These are phyloP conservation scores for Psophocarpus tetragonolobus DNA, from an alignment of 306 rosid genomes.

Conservation along the genomic window DNA sequence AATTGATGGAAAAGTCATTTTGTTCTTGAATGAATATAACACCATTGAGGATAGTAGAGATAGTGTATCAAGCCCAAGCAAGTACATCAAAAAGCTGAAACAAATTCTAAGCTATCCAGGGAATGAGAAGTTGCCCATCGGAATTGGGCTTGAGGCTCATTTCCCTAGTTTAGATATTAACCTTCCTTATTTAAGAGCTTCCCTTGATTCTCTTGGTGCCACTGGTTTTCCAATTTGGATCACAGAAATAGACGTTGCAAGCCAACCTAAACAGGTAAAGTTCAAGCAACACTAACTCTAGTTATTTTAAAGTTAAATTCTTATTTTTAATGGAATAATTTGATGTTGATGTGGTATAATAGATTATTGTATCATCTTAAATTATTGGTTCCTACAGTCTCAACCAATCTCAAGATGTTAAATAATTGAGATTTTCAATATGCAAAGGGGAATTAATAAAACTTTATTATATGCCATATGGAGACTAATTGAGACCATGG, in stretches of 20 bases:
- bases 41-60: conserved; percentile 67
- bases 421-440: too few relatives aligned
- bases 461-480: too few relatives aligned
- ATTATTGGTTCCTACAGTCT: too few relatives aligned
- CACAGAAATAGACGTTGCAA: conserved; percentile 67
- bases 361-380: too few relatives aligned
- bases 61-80: conserved; percentile 38
- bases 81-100: conserved; percentile 52
- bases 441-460: too few relatives aligned
- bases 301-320: neutral
- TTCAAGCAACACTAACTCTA: neutral
- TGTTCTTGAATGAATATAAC: conserved; percentile 72
- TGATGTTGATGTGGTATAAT: too few relatives aligned
- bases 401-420: too few relatives aligned
- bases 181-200: conserved; percentile 63
- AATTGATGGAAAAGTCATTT: conserved; percentile 43
- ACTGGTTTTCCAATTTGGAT: conserved; percentile 69
- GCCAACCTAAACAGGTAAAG: conserved; percentile 55
- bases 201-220: conserved; percentile 69
- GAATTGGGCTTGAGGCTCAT: conserved; percentile 76
- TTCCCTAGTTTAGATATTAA: conserved; percentile 43
- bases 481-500: too few relatives aligned
- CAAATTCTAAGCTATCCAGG: conserved; percentile 42
- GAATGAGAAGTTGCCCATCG: conserved; percentile 22
- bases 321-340: neutral